Evolutionary conservation across 805 yeast species (phyloP), one percentile per base, ranked within the genome.

Genomic region (Metschnikowia gelsemii): DNA sequence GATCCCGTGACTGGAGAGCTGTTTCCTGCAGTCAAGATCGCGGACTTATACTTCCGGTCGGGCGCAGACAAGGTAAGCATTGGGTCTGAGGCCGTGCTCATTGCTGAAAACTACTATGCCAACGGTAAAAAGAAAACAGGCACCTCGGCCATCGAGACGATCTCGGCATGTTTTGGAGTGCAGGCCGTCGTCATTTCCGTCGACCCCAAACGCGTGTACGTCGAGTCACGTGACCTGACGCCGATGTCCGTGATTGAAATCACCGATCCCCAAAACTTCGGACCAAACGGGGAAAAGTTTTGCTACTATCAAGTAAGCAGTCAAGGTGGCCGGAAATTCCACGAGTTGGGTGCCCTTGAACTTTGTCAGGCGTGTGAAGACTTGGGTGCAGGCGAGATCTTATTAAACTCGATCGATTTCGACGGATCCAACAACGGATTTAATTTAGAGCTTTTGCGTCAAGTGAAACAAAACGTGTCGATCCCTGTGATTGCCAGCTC

Each of bases 21-120:
- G 7, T 79, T 87, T 11, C 82, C 96, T 5, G 98, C 98, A 0
- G 75, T 85, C 25, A 84, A 89, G 37, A 96, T 93, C 21, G 99
- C 99, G 0, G 78, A 87, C 27, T 68, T 89, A 51, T 93, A 93
- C 61, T 93, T 93, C 74, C 76, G 88, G 47, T 87, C 98, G 0
- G 99, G 99, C 47, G 99, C 99, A 12, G 99, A 93, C 64, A 93
- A 93, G 61, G 95, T 93, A 5, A 87, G 96, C 33, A 93, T 93
- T 58, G 99, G 99, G n/a, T 79, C 95, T 7, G 99, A 93, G 66
- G 96, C 99, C 0, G 99, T 93, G 1, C 62, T 66, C 36, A 95
- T 96, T 23, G 98, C 98, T 3, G 96, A 89, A 59, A 70, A 78
- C 27, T 93, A 70, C 63, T 86, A 84, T 62, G 75, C 71, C 0